phyloP scores from a whole-genome alignment of 2,329 filamentous ascomycete genomes.

The Beauveria varroae region DNA sequence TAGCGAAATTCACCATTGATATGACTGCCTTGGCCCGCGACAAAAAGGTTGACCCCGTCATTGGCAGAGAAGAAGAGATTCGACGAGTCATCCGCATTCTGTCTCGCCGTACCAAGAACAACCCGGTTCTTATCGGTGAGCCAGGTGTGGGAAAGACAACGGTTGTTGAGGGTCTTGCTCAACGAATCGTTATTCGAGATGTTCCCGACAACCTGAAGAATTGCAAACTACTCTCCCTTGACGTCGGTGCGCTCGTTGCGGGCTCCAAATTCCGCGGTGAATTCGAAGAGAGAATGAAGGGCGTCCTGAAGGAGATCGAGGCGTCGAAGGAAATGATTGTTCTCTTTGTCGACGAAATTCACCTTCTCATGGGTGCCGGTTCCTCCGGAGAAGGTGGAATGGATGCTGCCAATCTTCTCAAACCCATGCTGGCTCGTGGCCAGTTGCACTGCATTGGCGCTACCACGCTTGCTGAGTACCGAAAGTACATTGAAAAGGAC shows the following conservation, averaged over 20 bases:
- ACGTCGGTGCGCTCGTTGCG: constrained; percentile 90
- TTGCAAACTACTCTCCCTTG: constrained; percentile 89
- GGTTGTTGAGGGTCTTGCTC: constrained; percentile 90
- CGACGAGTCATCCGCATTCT: constrained; percentile 85
- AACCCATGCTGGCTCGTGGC: constrained; percentile 95
- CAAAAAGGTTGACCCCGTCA: constrained; percentile 96
- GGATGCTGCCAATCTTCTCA: constrained; percentile 95
- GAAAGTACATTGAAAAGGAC: constrained; percentile 99
- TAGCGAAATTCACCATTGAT: constrained; percentile 97
- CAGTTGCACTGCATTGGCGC: constrained; percentile 97
- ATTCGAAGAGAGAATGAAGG: constrained; percentile 99
- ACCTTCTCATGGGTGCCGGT: constrained; percentile 95
- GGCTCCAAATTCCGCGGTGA: constrained; percentile 98
- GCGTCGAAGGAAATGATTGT: constrained; percentile 95
- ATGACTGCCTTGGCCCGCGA: constrained; percentile 95
- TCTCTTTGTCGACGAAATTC: constrained; percentile 97
- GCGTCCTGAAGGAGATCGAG: constrained; percentile 92
- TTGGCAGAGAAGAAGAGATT: constrained; percentile 94
- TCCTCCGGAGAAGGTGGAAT: constrained; percentile 93
- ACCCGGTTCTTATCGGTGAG: constrained; percentile 94
- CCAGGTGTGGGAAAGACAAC: constrained; percentile 98
- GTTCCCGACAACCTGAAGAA: constrained; percentile 91
- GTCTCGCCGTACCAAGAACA: constrained; percentile 94
- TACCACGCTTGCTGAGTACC: constrained; percentile 89
- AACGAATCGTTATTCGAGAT: constrained; percentile 92